phyloP scores from a whole-genome alignment of 345 rosid genomes.

The Murraya koenigii region DNA sequence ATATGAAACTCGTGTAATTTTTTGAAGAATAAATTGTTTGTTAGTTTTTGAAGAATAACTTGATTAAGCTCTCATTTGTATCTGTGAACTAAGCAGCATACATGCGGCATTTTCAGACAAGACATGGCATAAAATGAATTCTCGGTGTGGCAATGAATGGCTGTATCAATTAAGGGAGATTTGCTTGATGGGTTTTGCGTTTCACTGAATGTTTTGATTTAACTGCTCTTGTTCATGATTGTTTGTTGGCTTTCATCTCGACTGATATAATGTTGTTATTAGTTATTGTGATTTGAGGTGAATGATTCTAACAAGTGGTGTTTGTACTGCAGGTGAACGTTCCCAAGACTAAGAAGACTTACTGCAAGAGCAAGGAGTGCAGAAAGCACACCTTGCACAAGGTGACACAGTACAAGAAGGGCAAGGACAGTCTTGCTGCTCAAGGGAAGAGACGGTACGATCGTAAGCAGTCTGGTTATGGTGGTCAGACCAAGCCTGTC shows the following conservation, averaged over 20 bases:
- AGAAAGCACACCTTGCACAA: constrained; percentile 78
- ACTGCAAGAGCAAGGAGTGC: constrained; percentile 80
- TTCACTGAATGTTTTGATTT: too few relatives aligned
- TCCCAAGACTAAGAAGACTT: constrained; percentile 83
- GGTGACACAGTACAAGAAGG: constrained; percentile 83
- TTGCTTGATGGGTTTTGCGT: too few relatives aligned
- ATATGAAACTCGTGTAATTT: background rate
- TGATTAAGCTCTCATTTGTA: background rate
- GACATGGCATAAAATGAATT: too few relatives aligned
- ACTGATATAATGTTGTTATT: too few relatives aligned
- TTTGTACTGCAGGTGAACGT: constrained; percentile 57
- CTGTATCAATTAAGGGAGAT: too few relatives aligned
- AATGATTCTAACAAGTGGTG: background rate
- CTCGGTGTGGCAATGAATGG: too few relatives aligned
- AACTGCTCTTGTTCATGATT: too few relatives aligned
- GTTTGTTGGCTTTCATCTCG: too few relatives aligned
- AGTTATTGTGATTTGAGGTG: background rate
- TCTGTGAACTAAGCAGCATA: too few relatives aligned
- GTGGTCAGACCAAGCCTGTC: constrained; percentile 86
- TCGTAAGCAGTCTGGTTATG: constrained; percentile 80
- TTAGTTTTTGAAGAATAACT: background rate
- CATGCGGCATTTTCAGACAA: too few relatives aligned
- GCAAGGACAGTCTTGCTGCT: constrained; percentile 81
- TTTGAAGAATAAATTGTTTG: background rate
- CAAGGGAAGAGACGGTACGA: constrained; percentile 84